Evolutionary conservation across 768 basidiomycete genomes (phyloP).

Genomic region (Clathrus columnatus): DNA sequence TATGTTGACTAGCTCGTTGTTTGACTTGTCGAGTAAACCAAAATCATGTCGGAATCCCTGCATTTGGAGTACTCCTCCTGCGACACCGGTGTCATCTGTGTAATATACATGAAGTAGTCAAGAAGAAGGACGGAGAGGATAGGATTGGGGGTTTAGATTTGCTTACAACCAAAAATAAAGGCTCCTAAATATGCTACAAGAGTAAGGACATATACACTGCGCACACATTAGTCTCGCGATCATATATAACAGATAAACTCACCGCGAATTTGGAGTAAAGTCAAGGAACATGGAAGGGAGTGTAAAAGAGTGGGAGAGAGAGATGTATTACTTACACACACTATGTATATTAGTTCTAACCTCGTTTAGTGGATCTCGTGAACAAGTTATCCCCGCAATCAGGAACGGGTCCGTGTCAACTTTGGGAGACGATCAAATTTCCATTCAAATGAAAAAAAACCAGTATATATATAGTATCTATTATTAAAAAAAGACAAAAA

Average conservation of each 20-base stretch:
- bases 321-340: too few relatives aligned
- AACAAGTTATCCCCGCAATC: too few relatives aligned
- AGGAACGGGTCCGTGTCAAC: too few relatives aligned
- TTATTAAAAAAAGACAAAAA: too few relatives aligned
- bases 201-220: conserved; percentile 7
- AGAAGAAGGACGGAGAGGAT: not conserved
- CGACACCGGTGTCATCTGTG: conserved; percentile 34
- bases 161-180: conserved; percentile 9
- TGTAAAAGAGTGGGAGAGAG: not conserved
- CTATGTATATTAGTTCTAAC: too few relatives aligned
- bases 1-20: not conserved
- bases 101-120: too few relatives aligned
- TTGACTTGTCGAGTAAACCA: conserved; percentile 34
- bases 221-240: not conserved
- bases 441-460: too few relatives aligned
- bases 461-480: too few relatives aligned
- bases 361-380: too few relatives aligned
- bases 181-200: conserved; percentile 8
- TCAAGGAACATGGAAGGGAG: not conserved
- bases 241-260: not conserved
- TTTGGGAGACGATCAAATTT: too few relatives aligned
- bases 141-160: not conserved
- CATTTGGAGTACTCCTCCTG: conserved; percentile 60
- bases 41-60: conserved; percentile 56
- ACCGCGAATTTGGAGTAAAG: conserved; percentile 9